Evolutionary conservation across 768 basidiomycete species (phyloP).

Genomic region (Leucosporidium yakuticum): DNA sequence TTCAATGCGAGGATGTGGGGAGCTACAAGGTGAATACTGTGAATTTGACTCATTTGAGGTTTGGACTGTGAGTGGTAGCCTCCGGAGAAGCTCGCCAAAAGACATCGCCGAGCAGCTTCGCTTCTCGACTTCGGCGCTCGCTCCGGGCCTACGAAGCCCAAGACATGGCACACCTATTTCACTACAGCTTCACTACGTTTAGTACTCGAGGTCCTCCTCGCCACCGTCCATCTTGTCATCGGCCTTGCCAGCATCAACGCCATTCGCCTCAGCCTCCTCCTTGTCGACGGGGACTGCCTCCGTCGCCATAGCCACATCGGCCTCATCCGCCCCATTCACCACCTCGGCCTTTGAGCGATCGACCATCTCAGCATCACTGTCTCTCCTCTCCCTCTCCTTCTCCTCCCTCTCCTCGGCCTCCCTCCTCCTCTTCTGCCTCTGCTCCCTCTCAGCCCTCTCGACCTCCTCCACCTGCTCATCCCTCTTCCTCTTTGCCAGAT

Average conservation of each 20-base stretch:
- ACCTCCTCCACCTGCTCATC: constrained; percentile 3
- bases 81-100: too few species aligned
- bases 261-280: too few species aligned
- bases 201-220: constrained; percentile 13
- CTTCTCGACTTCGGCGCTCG: too few species aligned
- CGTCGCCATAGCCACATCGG: neutral
- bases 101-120: too few species aligned
- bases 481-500: neutral
- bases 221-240: constrained; percentile 1
- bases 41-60: too few species aligned
- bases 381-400: neutral
- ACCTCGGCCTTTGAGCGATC: neutral
- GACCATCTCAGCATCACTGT: neutral
- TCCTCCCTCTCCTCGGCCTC: constrained; percentile 17
- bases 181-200: neutral
- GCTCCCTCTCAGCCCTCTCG: constrained; percentile 15
- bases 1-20: too few species aligned
- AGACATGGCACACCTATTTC: neutral
- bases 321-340: neutral
- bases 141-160: too few species aligned
- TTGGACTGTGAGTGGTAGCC: too few species aligned
- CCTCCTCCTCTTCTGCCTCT: constrained; percentile 19
- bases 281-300: too few species aligned
- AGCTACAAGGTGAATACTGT: too few species aligned
- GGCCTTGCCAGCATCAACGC: neutral